A percentile compares a stretch with the other conserved stretches of the same genome.
Conservation (phyloP, 164 flowering plant species). For the Cinnamomum micranthum region DNA sequence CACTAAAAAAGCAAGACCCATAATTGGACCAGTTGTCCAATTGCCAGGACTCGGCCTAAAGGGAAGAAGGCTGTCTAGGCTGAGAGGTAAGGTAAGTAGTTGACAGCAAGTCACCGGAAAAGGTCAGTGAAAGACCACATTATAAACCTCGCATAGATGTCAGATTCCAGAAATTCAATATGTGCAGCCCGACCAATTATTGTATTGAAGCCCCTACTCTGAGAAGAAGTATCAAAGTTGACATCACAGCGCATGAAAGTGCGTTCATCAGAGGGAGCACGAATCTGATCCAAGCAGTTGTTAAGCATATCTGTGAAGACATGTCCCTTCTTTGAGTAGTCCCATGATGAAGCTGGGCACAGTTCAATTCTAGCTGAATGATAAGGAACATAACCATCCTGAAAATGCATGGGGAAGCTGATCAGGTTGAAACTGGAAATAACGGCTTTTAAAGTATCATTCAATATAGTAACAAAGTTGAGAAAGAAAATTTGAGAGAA, state of each 20-base stretch:
- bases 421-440: background rate
- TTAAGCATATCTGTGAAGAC: slow-evolving; percentile 87
- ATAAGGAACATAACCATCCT: slow-evolving; percentile 99
- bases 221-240: slow-evolving; percentile 74
- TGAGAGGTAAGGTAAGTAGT: background rate
- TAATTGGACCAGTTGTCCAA: background rate
- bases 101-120: slow-evolving; percentile 34
- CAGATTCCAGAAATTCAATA: slow-evolving; percentile 88
- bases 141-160: slow-evolving; percentile 76
- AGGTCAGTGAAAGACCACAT: slow-evolving; percentile 97
- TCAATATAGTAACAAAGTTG: background rate
- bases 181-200: slow-evolving; percentile 96
- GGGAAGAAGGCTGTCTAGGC: background rate
- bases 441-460: too few species aligned
- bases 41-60: background rate
- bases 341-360: slow-evolving; percentile 71
- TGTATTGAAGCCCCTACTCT: slow-evolving; percentile 76
- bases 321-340: slow-evolving; percentile 72
- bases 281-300: slow-evolving; percentile 87
- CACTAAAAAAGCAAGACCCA: background rate
- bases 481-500: background rate
- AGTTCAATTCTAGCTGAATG: slow-evolving; percentile 94
- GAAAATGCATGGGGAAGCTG: slow-evolving; percentile 12
- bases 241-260: slow-evolving; percentile 94
- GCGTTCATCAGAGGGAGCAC: slow-evolving; percentile 59